These are phyloP conservation scores for Acanthamoeba divionensis DNA, from an alignment of 208 protist species.

Conservation along the genomic window DNA sequence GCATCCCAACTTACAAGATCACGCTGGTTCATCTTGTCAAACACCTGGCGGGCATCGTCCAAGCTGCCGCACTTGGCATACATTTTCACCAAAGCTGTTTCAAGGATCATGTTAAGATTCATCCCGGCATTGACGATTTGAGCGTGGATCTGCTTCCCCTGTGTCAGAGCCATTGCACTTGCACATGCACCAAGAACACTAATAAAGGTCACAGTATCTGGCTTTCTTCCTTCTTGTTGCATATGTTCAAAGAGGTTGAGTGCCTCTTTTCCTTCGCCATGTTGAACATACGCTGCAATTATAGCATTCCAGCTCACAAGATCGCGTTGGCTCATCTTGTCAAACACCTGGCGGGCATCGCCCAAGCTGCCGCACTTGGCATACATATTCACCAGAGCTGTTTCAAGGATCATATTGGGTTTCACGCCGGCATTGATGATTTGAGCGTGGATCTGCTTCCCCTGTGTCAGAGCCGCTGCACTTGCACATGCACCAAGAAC, in stretches of 20 bases:
- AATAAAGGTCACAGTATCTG: neutral
- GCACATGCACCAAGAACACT: neutral
- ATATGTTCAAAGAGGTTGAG: slow-evolving; percentile 9
- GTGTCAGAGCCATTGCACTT: neutral
- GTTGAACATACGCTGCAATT: neutral
- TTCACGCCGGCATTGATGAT: too few relatives aligned
- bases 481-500: too few relatives aligned
- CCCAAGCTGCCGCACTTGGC: too few relatives aligned
- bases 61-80: neutral
- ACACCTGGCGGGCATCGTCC: neutral
- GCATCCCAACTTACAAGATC: neutral
- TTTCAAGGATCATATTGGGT: too few relatives aligned
- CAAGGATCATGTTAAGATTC: neutral
- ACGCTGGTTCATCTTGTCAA: neutral
- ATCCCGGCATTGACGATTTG: neutral
- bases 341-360: neutral
- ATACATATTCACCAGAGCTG: too few relatives aligned
- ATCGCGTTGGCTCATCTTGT: neutral
- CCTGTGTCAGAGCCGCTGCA: too few relatives aligned
- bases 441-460: too few relatives aligned
- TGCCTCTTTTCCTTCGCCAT: neutral
- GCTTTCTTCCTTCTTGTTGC: neutral
- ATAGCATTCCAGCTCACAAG: neutral
- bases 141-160: neutral
- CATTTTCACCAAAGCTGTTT: neutral